Evolutionary conservation across 2,329 filamentous ascomycete species (phyloP).

Genomic region (Neoscytalidium dimidiatum): DNA sequence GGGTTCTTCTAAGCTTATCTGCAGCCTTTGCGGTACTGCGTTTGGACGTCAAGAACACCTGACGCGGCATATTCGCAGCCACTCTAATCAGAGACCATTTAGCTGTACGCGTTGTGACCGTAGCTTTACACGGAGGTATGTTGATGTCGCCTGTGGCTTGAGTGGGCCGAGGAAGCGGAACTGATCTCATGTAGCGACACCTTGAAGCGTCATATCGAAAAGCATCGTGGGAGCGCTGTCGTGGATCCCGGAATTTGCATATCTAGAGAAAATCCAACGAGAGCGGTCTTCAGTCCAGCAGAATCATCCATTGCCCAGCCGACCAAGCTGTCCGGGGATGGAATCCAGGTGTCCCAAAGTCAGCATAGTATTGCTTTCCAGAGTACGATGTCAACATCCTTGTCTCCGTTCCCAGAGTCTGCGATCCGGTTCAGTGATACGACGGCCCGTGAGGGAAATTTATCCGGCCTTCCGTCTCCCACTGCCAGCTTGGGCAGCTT

Average conservation of each 20-base stretch:
- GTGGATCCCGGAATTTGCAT: neutral
- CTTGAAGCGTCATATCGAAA: neutral
- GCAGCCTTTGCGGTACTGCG: neutral
- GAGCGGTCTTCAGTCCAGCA: neutral
- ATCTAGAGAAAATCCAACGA: neutral
- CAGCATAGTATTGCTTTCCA: neutral
- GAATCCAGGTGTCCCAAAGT: neutral
- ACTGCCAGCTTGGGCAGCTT: neutral
- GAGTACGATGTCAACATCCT: neutral
- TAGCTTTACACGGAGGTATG: neutral
- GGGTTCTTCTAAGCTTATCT: neutral
- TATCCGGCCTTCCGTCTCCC: neutral
- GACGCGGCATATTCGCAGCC: neutral
- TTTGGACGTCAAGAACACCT: conserved; percentile 2
- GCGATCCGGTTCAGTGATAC: neutral
- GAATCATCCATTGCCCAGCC: neutral
- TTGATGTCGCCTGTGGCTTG: too few species aligned
- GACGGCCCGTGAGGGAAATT: neutral
- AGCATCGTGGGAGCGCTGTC: neutral
- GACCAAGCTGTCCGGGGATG: neutral
- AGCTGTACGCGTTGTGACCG: neutral
- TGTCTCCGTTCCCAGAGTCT: neutral
- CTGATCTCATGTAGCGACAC: neutral
- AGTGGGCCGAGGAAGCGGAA: neutral
- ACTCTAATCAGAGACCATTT: neutral